phyloP scores from a whole-genome alignment of 345 rosid genomes.

The Pistacia vera region DNA sequence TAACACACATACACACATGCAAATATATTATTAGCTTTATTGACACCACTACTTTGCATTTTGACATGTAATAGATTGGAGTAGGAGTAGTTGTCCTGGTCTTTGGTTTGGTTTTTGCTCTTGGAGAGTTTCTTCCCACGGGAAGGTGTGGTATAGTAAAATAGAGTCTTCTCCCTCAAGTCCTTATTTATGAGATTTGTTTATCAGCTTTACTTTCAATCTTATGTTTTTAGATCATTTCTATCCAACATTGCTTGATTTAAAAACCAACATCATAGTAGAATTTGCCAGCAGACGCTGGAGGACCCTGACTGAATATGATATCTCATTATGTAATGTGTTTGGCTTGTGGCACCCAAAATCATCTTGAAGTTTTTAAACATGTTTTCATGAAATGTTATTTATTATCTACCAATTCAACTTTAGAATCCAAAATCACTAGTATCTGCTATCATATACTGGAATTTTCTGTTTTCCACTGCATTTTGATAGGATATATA shows the following conservation, averaged over 20 bases:
- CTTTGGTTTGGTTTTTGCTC: conserved; percentile 92
- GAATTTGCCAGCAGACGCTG: neutral
- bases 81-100: conserved; percentile 86
- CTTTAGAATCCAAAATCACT: neutral
- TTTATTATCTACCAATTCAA: neutral
- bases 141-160: conserved; percentile 58
- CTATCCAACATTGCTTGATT: neutral
- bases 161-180: conserved; percentile 19
- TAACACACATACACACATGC: neutral
- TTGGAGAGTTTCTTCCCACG: conserved; percentile 92
- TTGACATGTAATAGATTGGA: conserved; percentile 62
- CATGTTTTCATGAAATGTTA: neutral
- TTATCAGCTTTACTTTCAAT: conserved; percentile 16
- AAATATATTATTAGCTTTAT: conserved; percentile 3
- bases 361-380: neutral
- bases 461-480: neutral
- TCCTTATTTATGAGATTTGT: conserved; percentile 22
- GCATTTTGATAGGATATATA: conserved; percentile 1
- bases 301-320: neutral
- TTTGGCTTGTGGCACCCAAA: neutral
- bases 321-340: neutral
- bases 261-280: neutral
- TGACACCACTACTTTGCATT: conserved; percentile 14
- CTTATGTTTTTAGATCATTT: neutral
- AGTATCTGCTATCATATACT: neutral